Evolutionary conservation across 768 basidiomycete species (phyloP).

Genomic region (Candolleomyces efflorescens): DNA sequence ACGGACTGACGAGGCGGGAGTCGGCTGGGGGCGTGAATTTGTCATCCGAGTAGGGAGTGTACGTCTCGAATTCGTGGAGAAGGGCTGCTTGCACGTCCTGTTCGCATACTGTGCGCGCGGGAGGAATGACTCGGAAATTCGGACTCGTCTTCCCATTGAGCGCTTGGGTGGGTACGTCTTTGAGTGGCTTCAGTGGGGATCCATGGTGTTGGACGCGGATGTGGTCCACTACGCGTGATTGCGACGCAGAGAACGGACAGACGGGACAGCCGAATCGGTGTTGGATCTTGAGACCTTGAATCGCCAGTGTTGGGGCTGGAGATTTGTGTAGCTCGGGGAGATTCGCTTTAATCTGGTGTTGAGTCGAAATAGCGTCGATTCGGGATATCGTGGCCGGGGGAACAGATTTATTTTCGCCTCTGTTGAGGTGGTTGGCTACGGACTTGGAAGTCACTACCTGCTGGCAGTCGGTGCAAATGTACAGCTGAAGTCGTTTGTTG

Average conservation of each 20-base stretch:
- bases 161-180: neutral
- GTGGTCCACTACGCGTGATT: too few relatives aligned
- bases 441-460: neutral
- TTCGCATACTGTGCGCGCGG: too few relatives aligned
- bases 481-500: neutral
- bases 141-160: neutral
- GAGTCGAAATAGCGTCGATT: too few relatives aligned
- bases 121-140: neutral
- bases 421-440: neutral
- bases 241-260: too few relatives aligned
- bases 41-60: neutral
- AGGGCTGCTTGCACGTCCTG: too few relatives aligned
- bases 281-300: neutral
- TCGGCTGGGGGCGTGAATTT: neutral
- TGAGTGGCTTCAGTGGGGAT: too few relatives aligned
- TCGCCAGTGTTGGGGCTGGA: neutral
- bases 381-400: too few relatives aligned
- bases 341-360: neutral
- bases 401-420: neutral
- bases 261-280: too few relatives aligned
- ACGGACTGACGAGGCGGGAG: neutral
- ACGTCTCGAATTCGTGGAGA: neutral
- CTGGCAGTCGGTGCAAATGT: neutral
- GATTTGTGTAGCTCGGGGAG: neutral
- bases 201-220: too few relatives aligned